Evolutionary conservation across 73 alveolate genomes (phyloP).

Genomic region (Effrenium voratum): DNA sequence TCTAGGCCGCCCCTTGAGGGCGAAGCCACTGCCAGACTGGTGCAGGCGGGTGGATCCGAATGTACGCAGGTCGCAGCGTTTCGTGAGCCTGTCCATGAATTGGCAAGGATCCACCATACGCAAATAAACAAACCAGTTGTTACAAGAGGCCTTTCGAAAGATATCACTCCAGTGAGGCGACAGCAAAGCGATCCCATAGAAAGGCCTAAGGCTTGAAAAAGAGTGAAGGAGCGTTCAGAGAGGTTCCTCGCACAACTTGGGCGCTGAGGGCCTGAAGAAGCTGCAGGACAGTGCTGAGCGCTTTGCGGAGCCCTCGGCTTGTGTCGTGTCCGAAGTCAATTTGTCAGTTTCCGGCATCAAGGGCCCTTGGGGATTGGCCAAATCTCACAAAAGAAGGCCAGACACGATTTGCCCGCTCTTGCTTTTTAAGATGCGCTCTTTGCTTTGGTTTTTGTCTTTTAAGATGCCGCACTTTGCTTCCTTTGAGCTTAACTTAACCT

Average conservation of each 20-base stretch:
- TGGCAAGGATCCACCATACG: too few species aligned
- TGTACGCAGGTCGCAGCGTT: not conserved
- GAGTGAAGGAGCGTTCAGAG: not conserved
- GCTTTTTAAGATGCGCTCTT: too few species aligned
- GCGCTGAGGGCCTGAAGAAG: conserved; percentile 50
- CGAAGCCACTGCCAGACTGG: not conserved
- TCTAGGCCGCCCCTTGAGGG: not conserved
- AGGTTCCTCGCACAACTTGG: not conserved
- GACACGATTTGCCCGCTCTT: too few species aligned
- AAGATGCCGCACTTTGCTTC: too few species aligned
- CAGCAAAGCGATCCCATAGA: not conserved
- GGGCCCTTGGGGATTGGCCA: too few species aligned
- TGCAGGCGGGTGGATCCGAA: not conserved
- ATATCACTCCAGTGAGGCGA: not conserved
- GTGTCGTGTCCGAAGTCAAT: too few species aligned
- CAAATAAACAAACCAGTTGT: too few species aligned
- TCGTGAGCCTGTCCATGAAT: not conserved
- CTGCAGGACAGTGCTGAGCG: conserved; percentile 62
- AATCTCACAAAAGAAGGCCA: too few species aligned
- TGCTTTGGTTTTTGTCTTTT: too few species aligned
- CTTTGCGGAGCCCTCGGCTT: too few species aligned
- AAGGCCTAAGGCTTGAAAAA: not conserved
- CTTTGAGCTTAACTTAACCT: too few species aligned
- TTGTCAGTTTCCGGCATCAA: too few species aligned
- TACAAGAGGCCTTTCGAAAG: not conserved